Evolutionary conservation across 306 rosid species (phyloP), one percentile per base, ranked within the genome.

Genomic region (Quercus wislizeni): DNA sequence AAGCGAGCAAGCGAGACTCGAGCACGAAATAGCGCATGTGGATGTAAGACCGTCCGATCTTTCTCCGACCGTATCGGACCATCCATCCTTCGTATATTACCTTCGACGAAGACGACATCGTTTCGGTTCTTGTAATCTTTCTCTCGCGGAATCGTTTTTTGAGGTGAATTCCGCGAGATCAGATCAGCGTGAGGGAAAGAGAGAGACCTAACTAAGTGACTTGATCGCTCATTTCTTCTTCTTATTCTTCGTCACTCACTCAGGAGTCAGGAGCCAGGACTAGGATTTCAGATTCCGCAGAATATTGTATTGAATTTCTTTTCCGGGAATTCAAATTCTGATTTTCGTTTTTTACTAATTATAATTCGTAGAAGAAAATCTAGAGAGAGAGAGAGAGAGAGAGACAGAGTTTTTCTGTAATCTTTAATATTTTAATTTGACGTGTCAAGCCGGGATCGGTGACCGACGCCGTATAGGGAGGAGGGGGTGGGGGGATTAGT

Each of bases 31-130:
- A 95, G 56, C 99, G 85, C 99, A 95, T 95, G 78, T 95, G 99
- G 72, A 95, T 95, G 87, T 88, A 95, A 77, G 98, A 95, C 74
- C 99, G 93, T 35, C 99, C 99, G 82, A 95, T 93, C 93, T 90
- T 95, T 20, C 98, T 51, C 38, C 99, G 92, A 74, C 99, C 99
- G 69, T 91, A 95, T 20, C 99, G 88, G 52, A 95, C 99, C 99
- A 95, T 95, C 99, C 99, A 95, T 20, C 99, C 98, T 95, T 95
- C 99, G 82, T 95, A 95, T 10, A 93, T 97, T 11, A 95, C 93
- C 87, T 95, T 95, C 28, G 97, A 86, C 78, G 97, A 90, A 98
- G 97, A 86, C 79, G 97, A 90, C 99, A 93, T 93, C 87, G 83
- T 59, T 79, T 57, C 15, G 5, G 1, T 12, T 49, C 54, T 12